Base-by-base conservation (phyloP, 2,329 filamentous ascomycete genomes). In the Aspergillus sp. region DNA sequence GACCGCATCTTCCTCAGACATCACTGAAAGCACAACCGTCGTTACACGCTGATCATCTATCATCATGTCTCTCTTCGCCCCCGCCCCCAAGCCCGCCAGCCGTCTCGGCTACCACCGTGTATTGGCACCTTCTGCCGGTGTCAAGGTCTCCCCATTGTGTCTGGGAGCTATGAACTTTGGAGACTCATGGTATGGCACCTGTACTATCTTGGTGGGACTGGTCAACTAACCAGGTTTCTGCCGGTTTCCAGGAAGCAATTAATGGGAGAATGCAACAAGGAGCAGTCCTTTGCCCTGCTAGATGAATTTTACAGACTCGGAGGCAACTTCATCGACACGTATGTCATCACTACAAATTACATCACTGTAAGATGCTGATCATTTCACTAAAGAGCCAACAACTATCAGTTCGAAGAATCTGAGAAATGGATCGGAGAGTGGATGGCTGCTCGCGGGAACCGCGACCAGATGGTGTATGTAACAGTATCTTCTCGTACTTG, bases 241-340 rank as follows among this genome's bases (percentile, higher is more conserved):
- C 19, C 2, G 32, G 4, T 36, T 13, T 42, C 5, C 41, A 44
- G 58, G 58, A 53, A 17, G 11, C 13, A 10, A 11, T 27, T 39
- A 51, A 83, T 91, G 82, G 89, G 89, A 39, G 80, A 81, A 27
- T 89, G 87, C 71, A 81, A 84, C 70, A 84, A 90, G 70, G 78
- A 84, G 48, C 81, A 81, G 0, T 79, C 83, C 1, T 87, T 89
- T 64, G 76, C 80, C 19, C 85, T 91, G 32, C 80, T 90, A 7
- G 88, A 91, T 69, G 84, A 82, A 66, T 90, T 84, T 75, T 85
- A 83, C 61, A 80, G 82, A 1, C 80, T 85, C 0, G 86, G 86
- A 7, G 88, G 89, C 21, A 91, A 91, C 75, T 90, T 91, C 73
- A 86, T 91, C 68, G 88, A 91, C 70, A 90, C 87, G 0, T 70